Percentiles rank a stretch among this genome's conserved stretches.
Conservation (phyloP, 768 basidiomycete genomes). For the Lactarius trivialis region DNA sequence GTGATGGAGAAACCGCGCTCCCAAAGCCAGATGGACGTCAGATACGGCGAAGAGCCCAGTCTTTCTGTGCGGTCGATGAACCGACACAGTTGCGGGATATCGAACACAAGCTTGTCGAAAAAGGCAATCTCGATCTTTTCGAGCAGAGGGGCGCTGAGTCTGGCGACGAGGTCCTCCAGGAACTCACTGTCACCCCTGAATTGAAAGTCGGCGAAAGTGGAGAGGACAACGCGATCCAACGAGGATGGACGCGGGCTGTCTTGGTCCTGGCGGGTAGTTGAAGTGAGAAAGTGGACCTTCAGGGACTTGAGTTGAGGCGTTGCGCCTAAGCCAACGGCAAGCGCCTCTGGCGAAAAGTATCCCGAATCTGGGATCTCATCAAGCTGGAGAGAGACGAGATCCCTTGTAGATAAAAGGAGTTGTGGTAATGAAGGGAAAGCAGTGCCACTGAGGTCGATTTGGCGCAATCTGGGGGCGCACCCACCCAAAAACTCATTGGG, state of each 20-base stretch:
- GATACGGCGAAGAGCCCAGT: not conserved
- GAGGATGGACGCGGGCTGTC: not conserved
- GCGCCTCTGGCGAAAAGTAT: constrained; percentile 7
- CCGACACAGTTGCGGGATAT: constrained; percentile 2
- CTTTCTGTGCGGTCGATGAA: constrained; percentile 6
- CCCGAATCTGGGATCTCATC: constrained; percentile 5
- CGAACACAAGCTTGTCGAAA: not conserved
- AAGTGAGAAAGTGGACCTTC: not conserved
- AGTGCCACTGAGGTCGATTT: constrained; percentile 3
- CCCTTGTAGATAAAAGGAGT: constrained; percentile 5
- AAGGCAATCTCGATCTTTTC: constrained; percentile 2
- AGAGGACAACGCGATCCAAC: not conserved
- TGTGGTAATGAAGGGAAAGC: constrained; percentile 9
- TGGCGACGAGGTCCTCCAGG: constrained; percentile 8
- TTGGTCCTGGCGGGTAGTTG: not conserved
- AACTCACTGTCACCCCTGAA: constrained; percentile 11
- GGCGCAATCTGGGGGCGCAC: constrained; percentile 3
- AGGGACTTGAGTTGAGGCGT: constrained; percentile 4
- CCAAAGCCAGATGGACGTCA: constrained; percentile 10
- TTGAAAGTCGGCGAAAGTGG: constrained; percentile 3
- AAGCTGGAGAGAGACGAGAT: constrained; percentile 12
- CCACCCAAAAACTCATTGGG: constrained; percentile 7
- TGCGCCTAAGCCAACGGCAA: constrained; percentile 5
- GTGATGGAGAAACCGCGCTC: constrained; percentile 5
- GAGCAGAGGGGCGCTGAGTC: constrained; percentile 7